Percentiles rank a stretch among this genome's conserved stretches.
These are phyloP conservation scores for Colletotrichum sp. DNA, from an alignment of 2,329 filamentous ascomycete species.

Conservation along the genomic window DNA sequence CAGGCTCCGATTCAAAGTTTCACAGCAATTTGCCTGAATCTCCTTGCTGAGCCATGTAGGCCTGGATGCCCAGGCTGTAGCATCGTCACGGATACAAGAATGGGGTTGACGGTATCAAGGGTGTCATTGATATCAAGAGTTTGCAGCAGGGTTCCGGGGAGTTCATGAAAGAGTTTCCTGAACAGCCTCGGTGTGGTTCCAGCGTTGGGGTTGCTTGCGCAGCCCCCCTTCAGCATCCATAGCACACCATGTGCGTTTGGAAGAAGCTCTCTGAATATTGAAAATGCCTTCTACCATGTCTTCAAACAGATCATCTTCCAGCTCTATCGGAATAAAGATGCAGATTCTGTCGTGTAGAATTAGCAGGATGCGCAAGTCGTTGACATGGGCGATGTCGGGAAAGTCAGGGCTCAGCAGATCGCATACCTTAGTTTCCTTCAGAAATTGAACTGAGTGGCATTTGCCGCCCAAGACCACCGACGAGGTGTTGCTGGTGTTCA, in stretches of 20 bases:
- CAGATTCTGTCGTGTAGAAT: background rate
- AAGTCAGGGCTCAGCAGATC: background rate
- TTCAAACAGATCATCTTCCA: background rate
- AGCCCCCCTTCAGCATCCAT: background rate
- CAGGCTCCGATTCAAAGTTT: background rate
- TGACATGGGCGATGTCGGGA: background rate
- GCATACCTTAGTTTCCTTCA: too few species aligned
- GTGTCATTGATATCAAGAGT: background rate
- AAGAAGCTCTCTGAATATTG: background rate
- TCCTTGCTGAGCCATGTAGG: background rate
- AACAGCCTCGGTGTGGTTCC: background rate
- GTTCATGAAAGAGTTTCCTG: background rate
- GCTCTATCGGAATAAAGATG: background rate
- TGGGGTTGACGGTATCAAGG: background rate
- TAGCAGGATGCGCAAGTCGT: background rate
- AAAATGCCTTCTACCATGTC: background rate
- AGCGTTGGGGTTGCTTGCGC: background rate
- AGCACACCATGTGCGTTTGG: background rate
- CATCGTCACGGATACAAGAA: background rate
- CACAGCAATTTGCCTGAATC: background rate
- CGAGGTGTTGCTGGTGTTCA: background rate
- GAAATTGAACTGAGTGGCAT: background rate
- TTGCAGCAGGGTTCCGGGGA: background rate
- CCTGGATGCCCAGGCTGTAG: background rate
- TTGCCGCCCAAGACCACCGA: background rate